Evolutionary conservation across 306 rosid genomes (phyloP), one percentile per base, ranked within the genome.

Genomic region (Cyclanthera cordifolia): DNA sequence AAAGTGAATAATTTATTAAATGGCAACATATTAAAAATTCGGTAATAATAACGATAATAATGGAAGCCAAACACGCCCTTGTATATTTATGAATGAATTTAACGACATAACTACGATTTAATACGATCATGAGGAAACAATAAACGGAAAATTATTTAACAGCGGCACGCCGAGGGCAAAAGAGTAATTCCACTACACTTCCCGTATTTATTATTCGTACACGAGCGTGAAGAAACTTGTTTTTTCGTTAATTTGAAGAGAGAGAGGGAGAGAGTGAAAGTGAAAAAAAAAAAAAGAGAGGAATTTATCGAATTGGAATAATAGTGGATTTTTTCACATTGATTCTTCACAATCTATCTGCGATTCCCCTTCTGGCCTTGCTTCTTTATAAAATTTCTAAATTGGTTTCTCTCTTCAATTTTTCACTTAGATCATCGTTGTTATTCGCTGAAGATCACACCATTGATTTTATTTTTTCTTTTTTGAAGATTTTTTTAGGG

Each of bases 191-290:
- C 57, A 0, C 0, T 2, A 3, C 2, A 5, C 0, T 16, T 27
- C 5, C 43, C 7, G 72, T 69, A 77, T 82, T 81, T 69, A 78
- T 72, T 59, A 79, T 76, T 79, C 85, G 90, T 88, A 90, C 95
- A 87, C 87, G 92, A 85, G 87, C 74, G 90, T 74, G 78, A 76
- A 81, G 71, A 73, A 85, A 76, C 50, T 71, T 69, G 79, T 75
- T 73, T 72, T 79, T 68, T 46, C 73, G 61, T 63, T 73, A 71
- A 70, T 74, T 74, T 59, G 52, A 46, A 34, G 17, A 72, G 49
- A 0, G 0, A 5, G 14, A 2, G 45, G 19, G 41, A 66, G 47
- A 39, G 41, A 1, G 39, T 9, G 20, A 66, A 32, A 32, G 2
- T 27, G 10, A 41, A 1, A 5, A 5, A 6, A 3, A 4, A 43